Base-by-base conservation (phyloP, 2,329 filamentous ascomycete genomes). In the Alternaria sp. region DNA sequence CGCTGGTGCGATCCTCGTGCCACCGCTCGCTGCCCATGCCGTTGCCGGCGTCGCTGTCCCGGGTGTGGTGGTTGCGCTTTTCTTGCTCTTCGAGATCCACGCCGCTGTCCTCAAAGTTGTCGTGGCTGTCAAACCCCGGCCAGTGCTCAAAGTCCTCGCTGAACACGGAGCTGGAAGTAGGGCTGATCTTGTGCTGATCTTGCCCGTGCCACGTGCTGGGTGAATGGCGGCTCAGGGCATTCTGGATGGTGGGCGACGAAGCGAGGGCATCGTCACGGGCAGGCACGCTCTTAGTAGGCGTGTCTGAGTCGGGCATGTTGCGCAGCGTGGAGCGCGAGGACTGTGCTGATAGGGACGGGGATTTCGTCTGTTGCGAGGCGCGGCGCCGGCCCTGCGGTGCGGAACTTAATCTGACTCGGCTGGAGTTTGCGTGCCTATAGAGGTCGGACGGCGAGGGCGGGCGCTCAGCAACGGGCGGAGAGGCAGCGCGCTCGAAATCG, bases 391-490 rank as follows among this genome's bases (percentile, higher is more conserved):
- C 62, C 50, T 72, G 70, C 54, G 76, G 75, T 58, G 73, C 70
- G 61, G 72, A 70, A 57, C 62, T 65, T 67, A 79, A 68, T 65
- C 71, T 74, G 63, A 70, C 64, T 61, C 72, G 72, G 64, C 70
- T 73, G 50, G 67, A 66, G 62, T 69, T 57, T 40, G 59, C 58
- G 55, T 68, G 55, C 40, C 71, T 64, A 58, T 77, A 76, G 52
- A 80, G 68, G 13, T 64, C 72, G 5, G 77, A 72, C 19, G 79
- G 79, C 68, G 82, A 81, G 21, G 82, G 83, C 36, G 84, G 77
- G 40, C 81, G 81, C 61, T 72, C 71, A 21, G 86, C 83, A 64
- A 85, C 84, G 61, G 86, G 82, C 74, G 81, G 80, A 73, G 81
- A 77, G 85, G 83, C 75, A 86, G 81, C 78, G 83, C 78, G 79